Conservation (phyloP, 192 early-diverging fungal genomes). For the Dissophora ornata region DNA sequence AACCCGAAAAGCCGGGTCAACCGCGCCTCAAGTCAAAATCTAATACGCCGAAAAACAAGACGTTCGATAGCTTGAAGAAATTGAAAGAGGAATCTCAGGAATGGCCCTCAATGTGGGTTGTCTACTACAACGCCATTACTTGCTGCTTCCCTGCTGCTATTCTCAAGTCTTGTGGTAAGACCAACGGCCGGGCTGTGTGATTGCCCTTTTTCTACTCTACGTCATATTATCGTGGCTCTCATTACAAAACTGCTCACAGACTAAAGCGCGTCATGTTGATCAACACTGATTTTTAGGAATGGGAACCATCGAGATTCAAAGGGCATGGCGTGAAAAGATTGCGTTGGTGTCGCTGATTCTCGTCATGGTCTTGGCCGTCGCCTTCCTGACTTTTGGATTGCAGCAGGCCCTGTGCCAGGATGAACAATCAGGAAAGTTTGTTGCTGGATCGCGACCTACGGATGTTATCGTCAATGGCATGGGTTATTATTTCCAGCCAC, state of each 20-base stretch:
- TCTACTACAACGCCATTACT: conserved; percentile 58
- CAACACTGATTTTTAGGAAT: conserved; percentile 64
- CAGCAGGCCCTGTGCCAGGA: conserved; percentile 70
- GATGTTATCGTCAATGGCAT: conserved; percentile 71
- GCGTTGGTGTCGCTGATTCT: conserved; percentile 85
- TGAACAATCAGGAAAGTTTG: conserved; percentile 50
- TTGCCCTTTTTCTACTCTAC: conserved; percentile 12
- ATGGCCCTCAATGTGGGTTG: conserved; percentile 54
- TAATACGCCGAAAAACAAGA: conserved; percentile 9
- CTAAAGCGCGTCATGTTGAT: not conserved
- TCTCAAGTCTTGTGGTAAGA: conserved; percentile 52
- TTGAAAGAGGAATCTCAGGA: conserved; percentile 27
- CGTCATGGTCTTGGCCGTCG: conserved; percentile 75
- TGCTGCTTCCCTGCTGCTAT: conserved; percentile 55
- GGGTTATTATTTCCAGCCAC: conserved; percentile 67
- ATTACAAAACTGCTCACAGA: not conserved
- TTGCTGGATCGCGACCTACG: conserved; percentile 46
- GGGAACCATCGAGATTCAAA: conserved; percentile 65
- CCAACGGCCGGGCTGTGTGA: too few relatives aligned
- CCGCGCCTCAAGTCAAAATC: conserved; percentile 52
- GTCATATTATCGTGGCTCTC: too few relatives aligned
- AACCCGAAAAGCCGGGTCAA: conserved; percentile 46
- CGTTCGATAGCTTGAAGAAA: conserved; percentile 46
- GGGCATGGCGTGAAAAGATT: conserved; percentile 94
- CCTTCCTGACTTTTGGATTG: conserved; percentile 90